These are phyloP conservation scores for Coniochaeta pulveracea DNA, from an alignment of 2,329 filamentous ascomycete species.

Conservation along the genomic window DNA sequence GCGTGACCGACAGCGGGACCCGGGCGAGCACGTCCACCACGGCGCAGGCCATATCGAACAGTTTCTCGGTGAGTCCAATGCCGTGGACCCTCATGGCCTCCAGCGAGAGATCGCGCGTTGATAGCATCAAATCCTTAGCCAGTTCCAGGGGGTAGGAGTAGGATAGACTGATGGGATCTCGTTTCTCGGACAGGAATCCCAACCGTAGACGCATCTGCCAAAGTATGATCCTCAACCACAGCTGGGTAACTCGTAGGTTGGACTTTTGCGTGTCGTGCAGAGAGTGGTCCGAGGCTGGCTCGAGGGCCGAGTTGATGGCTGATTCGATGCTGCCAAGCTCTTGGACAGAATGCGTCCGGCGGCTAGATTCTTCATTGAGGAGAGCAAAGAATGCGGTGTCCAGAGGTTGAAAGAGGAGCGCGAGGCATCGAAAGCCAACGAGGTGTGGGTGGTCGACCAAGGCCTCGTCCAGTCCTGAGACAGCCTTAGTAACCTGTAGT, in stretches of 20 bases:
- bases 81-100: conserved; percentile 29
- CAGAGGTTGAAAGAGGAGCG: conserved; percentile 27
- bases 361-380: conserved; percentile 24
- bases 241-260: conserved; percentile 30
- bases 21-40: conserved; percentile 31
- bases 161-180: conserved; percentile 22
- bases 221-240: conserved; percentile 31
- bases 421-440: conserved; percentile 26
- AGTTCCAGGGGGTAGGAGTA: conserved; percentile 31
- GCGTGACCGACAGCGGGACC: conserved; percentile 19
- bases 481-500: conserved; percentile 26
- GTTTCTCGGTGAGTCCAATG: conserved; percentile 32
- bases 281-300: conserved; percentile 12
- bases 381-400: conserved; percentile 30
- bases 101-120: conserved; percentile 24
- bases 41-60: conserved; percentile 31
- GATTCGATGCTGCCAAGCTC: conserved; percentile 23
- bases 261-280: conserved; percentile 32
- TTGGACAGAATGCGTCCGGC: conserved; percentile 17
- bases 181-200: conserved; percentile 24
- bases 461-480: conserved; percentile 19
- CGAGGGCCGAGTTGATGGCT: conserved; percentile 23
- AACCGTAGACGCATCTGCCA: conserved; percentile 32
- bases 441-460: conserved; percentile 8
- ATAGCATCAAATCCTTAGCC: conserved; percentile 25